Evolutionary conservation across 768 basidiomycete species (phyloP), one percentile per base, ranked within the genome.

Genomic region (Leucosporidium yakuticum): DNA sequence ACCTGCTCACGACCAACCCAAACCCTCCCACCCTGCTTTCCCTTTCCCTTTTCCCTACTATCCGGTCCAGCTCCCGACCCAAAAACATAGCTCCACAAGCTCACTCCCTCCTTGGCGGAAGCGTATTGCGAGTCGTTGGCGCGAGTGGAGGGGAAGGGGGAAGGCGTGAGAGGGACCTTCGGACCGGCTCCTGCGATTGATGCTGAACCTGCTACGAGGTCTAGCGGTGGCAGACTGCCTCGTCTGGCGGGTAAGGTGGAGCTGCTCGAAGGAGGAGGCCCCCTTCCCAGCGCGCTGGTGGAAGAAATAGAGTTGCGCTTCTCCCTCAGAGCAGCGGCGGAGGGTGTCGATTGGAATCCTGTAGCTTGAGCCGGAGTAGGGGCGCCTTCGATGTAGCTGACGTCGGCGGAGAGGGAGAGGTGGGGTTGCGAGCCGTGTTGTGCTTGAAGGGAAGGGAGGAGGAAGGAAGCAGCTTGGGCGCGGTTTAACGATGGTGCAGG

Each of bases 381-480:
- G 17, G 39, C 39, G 68, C 54, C 44, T 31, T 69, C 63, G 48
- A 62, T 29, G 64, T 53, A 62, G 17, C 39, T 21, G 53, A 70
- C 47, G 27, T 66, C 63, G 25, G 56, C 32, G 23, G 51, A n/a
- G 47, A 64, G 34, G 48, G 34, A 34, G 34, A 64, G 62, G 36
- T 67, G 65, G 17, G 65, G 59, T 17, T 49, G 7, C 1, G 29
- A 27, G n/a, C 62, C 54, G 51, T n/a, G 51, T n/a, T 53, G 51
- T n/a, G 51, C n/a, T n/a, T 25, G 58, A 23, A 47, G 25, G 39
- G 58, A 59, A 39, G 36, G 58, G 20, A 59, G 58, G 58, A 59
- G 58, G 36, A 59, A 29, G 14, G 39, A 39, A n/a, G 58, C 44
- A 4, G 58, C 58, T 59, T 59, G 58, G 58, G 58, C 39, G 21